Evolutionary conservation across 306 rosid genomes (phyloP).

Genomic region (Trichosanthes truncata): DNA sequence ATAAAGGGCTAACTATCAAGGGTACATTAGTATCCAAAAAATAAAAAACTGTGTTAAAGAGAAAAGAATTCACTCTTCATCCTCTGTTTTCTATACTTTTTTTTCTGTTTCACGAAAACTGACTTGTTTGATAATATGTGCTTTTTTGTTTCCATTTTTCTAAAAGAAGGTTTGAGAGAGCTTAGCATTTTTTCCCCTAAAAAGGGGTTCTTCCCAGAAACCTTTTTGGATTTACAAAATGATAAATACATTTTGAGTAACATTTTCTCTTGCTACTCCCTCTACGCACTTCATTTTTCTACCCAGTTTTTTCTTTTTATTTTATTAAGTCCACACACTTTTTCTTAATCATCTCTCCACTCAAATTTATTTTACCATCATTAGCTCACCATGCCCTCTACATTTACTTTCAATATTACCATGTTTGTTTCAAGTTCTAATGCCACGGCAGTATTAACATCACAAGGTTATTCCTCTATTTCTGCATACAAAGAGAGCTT

Average conservation of each 20-base stretch:
- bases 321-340: background rate
- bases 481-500: background rate
- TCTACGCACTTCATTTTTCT: background rate
- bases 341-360: background rate
- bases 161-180: background rate
- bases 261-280: conserved; percentile 3
- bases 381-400: background rate
- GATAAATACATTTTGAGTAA: background rate
- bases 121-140: background rate
- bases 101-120: background rate
- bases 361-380: background rate
- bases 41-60: background rate
- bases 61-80: background rate
- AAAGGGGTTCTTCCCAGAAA: background rate
- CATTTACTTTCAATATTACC: background rate
- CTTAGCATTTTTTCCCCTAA: background rate
- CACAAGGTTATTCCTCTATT: background rate
- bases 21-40: background rate
- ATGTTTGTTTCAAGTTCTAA: background rate
- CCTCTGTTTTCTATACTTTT: background rate
- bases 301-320: background rate
- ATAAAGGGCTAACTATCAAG: background rate
- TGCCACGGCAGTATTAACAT: background rate
- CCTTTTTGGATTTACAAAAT: background rate
- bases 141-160: background rate